phyloP scores from a whole-genome alignment of 1,284 basidiomycete species.

The Trametes pubescens region DNA sequence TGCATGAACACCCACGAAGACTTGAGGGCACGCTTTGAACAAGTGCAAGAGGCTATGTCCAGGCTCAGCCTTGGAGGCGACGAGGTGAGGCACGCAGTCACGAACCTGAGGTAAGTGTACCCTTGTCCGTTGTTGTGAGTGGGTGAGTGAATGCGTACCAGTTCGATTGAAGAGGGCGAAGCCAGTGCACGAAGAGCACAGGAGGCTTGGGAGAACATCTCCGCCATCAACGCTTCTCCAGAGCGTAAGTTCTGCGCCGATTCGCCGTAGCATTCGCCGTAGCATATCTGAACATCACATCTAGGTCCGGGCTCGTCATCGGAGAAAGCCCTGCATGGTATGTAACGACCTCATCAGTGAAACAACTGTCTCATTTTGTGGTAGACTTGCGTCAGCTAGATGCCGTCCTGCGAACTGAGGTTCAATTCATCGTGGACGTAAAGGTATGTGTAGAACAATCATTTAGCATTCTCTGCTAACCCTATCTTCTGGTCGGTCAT shows the following conservation, averaged over 20 bases:
- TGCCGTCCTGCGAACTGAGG: conserved; percentile 62
- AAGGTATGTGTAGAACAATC: conserved; percentile 58
- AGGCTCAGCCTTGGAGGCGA: conserved; percentile 67
- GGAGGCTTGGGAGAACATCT: conserved; percentile 64
- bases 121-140: neutral
- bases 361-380: neutral
- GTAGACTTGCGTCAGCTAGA: conserved; percentile 74
- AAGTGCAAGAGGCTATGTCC: conserved; percentile 61
- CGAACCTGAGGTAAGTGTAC: conserved; percentile 56
- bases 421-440: conserved; percentile 60
- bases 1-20: conserved; percentile 79
- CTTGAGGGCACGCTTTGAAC: conserved; percentile 58
- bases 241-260: conserved; percentile 56
- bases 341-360: neutral
- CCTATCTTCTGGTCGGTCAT: neutral
- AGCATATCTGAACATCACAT: neutral
- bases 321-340: conserved; percentile 66
- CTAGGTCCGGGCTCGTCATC: conserved; percentile 58
- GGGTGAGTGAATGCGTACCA: conserved; percentile 39
- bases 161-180: conserved; percentile 68
- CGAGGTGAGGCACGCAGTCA: conserved; percentile 59
- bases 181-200: conserved; percentile 60
- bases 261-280: neutral
- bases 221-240: conserved; percentile 57
- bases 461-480: neutral